Base-by-base conservation (phyloP, 2,329 filamentous ascomycete species). In the Madurella mycetomatis region DNA sequence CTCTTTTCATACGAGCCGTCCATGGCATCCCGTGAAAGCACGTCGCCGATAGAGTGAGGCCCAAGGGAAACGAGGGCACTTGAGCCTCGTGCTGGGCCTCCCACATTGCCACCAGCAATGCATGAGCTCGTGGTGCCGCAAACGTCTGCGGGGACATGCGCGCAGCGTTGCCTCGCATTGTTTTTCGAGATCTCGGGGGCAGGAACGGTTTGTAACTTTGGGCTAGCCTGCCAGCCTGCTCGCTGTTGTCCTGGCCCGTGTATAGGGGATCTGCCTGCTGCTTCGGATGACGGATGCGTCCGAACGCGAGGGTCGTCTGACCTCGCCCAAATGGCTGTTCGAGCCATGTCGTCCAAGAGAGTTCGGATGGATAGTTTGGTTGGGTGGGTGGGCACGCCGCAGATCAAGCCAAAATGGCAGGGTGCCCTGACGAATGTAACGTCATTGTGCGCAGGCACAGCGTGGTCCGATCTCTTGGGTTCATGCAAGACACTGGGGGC, bases 381-480 rank as follows among this genome's bases (percentile, higher is more conserved):
- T 11, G 34, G 34, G 9, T 34, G 9, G 34, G 9, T 37, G 11
- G 34, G 34, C 34, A 37, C 2, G 34, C 9, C 11, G 34, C 34
- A 37, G 48, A 51, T 45, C 25, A 25, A 7, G 25, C 25, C 25
- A 25, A 7, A 7, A 25, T 25, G 25, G 7, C 25, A 25, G 25
- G 25, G 25, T 3, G 50, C 51, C 51, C 48, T 42, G 55, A 55
- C 55, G 31, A 48, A 46, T 53, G 52, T 41, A 51, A 49, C 52
- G 11, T 47, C 39, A 41, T 41, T 16, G 41, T 31, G 43, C 39
- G 43, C 41, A 45, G 25, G 25, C 3, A 31, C 25, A 17, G 19
- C 34, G 53, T 19, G 53, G 41, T 53, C 56, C 47, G 56, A 54
- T 55, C 53, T 45, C 49, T 39, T 47, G 37, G 43, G 48, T 55